These are phyloP conservation scores for Nidularia pulvinata DNA, from an alignment of 768 basidiomycete genomes.

Conservation along the genomic window DNA sequence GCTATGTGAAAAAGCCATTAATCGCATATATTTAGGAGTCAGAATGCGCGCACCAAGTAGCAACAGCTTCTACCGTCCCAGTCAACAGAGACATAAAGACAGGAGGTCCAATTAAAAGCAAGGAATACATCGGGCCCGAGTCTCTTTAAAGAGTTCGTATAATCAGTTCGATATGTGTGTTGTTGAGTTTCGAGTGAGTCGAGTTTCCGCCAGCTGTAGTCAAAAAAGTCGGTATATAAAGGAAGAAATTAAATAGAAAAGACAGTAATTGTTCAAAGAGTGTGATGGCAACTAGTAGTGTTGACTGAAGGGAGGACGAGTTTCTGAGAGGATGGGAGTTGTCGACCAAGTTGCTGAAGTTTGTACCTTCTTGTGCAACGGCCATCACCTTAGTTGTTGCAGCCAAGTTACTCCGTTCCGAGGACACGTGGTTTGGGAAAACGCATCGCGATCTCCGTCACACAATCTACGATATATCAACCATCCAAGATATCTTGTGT, in stretches of 20 bases:
- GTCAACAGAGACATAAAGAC: constrained; percentile 16
- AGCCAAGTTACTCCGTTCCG: too few species aligned
- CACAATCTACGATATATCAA: too few species aligned
- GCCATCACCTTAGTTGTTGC: too few species aligned
- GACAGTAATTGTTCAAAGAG: background rate
- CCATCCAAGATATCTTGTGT: too few species aligned
- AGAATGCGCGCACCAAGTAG: too few species aligned
- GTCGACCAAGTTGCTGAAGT: background rate
- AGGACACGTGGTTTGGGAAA: too few species aligned
- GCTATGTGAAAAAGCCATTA: constrained; percentile 16
- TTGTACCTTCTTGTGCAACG: too few species aligned
- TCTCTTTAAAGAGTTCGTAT: background rate
- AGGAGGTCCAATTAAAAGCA: constrained; percentile 10
- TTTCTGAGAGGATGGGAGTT: background rate
- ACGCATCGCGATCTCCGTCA: too few species aligned
- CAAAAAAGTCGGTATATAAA: background rate
- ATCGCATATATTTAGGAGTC: too few species aligned
- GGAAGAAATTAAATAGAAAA: background rate
- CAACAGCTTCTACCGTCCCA: constrained; percentile 11
- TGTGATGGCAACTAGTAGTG: background rate
- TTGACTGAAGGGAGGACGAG: background rate
- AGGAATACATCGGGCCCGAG: constrained; percentile 4
- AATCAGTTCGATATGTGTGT: too few species aligned
- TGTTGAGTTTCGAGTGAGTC: too few species aligned
- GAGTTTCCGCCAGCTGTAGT: too few species aligned